These are phyloP conservation scores for Podospora pseudocomata DNA, from an alignment of 495 filamentous ascomycete species.

Conservation along the genomic window DNA sequence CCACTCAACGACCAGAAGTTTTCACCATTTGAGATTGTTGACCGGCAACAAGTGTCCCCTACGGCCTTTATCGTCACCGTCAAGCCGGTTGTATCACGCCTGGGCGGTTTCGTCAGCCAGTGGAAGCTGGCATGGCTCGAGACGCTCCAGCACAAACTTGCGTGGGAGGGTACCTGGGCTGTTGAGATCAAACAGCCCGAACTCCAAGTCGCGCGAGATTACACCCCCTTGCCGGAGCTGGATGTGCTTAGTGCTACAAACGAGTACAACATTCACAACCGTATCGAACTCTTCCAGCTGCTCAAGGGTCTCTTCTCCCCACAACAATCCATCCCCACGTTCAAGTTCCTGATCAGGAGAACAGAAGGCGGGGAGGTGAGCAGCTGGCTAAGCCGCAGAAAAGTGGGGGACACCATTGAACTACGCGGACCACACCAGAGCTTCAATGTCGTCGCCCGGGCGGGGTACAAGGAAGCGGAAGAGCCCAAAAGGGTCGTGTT, in stretches of 20 bases:
- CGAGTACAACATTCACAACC: neutral
- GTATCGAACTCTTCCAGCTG: neutral
- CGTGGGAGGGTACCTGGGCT: conserved; percentile 63
- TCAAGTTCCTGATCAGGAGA: neutral
- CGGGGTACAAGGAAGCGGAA: conserved; percentile 51
- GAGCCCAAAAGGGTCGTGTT: conserved; percentile 55
- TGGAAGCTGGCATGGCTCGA: neutral
- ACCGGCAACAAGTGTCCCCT: conserved; percentile 65
- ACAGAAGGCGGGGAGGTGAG: neutral
- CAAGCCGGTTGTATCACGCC: conserved; percentile 30
- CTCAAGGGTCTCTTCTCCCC: neutral
- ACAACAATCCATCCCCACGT: neutral
- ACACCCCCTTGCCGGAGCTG: conserved; percentile 76
- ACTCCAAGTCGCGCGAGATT: conserved; percentile 80
- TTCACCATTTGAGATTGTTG: conserved; percentile 59
- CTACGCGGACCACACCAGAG: neutral
- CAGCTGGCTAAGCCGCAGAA: neutral
- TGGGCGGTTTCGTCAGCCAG: neutral
- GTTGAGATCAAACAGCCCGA: conserved; percentile 93
- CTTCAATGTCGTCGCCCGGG: neutral
- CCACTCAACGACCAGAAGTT: conserved; percentile 52
- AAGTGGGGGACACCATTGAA: neutral
- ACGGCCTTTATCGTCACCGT: conserved; percentile 75
- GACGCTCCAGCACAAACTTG: neutral
- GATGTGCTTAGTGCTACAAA: conserved; percentile 14